phyloP scores from a whole-genome alignment of 2,329 filamentous ascomycete species.

The Venturiaceae sp. region DNA sequence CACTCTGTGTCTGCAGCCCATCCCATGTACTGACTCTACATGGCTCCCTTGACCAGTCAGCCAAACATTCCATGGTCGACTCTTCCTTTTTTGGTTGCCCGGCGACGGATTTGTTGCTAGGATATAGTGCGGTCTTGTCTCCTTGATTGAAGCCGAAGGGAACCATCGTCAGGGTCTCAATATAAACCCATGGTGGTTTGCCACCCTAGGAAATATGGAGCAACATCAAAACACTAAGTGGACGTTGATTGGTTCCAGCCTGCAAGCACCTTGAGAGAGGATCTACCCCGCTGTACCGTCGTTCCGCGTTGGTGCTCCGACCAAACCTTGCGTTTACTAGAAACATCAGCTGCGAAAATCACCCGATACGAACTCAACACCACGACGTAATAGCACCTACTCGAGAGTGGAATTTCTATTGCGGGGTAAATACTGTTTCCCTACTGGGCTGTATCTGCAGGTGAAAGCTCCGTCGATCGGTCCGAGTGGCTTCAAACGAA shows the following conservation, averaged over 20 bases:
- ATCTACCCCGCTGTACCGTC: background rate
- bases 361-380: background rate
- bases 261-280: background rate
- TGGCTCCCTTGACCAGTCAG: background rate
- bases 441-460: background rate
- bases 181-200: background rate
- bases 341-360: background rate
- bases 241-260: background rate
- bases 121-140: background rate
- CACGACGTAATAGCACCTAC: background rate
- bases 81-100: background rate
- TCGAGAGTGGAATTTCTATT: background rate
- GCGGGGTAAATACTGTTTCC: background rate
- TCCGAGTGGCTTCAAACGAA: background rate
- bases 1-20: background rate
- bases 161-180: background rate
- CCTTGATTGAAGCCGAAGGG: background rate
- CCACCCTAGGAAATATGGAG: background rate
- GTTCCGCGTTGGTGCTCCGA: background rate
- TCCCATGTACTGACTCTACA: background rate
- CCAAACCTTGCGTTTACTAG: background rate
- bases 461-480: background rate
- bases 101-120: background rate
- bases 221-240: background rate
- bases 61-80: background rate